phyloP scores from a whole-genome alignment of 345 rosid genomes.

The Eucalyptus grandis region DNA sequence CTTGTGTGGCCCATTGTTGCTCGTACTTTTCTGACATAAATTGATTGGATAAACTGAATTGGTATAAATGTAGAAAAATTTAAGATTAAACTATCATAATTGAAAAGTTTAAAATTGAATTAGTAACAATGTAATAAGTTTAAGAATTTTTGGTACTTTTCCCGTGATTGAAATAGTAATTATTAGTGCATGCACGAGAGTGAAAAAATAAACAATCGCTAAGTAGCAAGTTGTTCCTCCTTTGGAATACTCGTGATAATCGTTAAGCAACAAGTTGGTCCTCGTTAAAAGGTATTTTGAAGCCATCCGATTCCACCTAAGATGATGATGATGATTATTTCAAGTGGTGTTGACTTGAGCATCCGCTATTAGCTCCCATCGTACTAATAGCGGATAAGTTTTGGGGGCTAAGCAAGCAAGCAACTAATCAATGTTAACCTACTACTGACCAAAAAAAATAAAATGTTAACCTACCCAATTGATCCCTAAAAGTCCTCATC shows the following conservation, averaged over 20 bases:
- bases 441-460: no score
- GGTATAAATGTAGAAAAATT: rapidly evolving
- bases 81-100: rapidly evolving
- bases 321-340: neutral
- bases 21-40: no score
- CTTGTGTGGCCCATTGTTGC: rapidly evolving
- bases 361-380: neutral
- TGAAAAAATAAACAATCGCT: neutral
- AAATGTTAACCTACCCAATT: neutral
- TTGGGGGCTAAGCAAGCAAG: neutral
- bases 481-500: neutral
- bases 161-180: neutral
- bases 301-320: neutral
- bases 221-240: neutral
- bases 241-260: neutral
- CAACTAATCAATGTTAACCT: neutral
- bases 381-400: neutral
- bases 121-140: rapidly evolving
- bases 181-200: neutral
- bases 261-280: neutral
- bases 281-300: neutral
- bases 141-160: no score
- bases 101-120: rapidly evolving
- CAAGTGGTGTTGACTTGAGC: neutral
- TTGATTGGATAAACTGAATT: rapidly evolving